Base-by-base conservation (phyloP, 2,329 filamentous ascomycete species). In the Aspergillus versicolor region DNA sequence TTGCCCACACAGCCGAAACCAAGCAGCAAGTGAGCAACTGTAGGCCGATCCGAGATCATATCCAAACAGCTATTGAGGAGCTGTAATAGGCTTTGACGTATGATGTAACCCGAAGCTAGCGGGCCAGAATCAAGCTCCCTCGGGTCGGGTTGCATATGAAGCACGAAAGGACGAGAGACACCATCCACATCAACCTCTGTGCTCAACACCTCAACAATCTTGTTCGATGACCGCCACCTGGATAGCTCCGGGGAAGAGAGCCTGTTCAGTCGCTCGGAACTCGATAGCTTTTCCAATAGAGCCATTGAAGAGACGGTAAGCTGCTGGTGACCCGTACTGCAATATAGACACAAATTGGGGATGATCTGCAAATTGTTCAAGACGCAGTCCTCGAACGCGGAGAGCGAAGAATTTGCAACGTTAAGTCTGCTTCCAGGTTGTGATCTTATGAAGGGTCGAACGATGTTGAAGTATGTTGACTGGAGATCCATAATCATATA, bases 301-400 rank as follows among this genome's bases (percentile, higher is more conserved):
- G 88, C 86, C 56, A 99, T 79, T 41, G 92, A 93, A 13, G 87
- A 86, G 59, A 96, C 81, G 0, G 91, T 91, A 52, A 99, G 79
- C 13, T 89, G 85, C 37, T 91, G 84, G 66, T 97, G 90, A 0
- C 89, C 90, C 54, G 92, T 88, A 13, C 91, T 90, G 65, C 92
- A 93, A 71, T 94, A 97, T 32, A 90, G 84, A 30, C 92, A 92
- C 22, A 99, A 79, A 63, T 94, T 88, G 3, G 92, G 87, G 41
- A 97, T 84, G 6, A 96, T 78, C 42, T 84, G 81, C 27, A 99
- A 78, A 65, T 94, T 88, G 57, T 88, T 91, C 40, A 96, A 81
- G 19, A 99, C 81, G 7, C 91, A 92, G 68, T 99, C 95, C 70
- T 97, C 93, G 66, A 99, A 93, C 0, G 89, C 92, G n/a, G 89